A percentile compares a stretch with the other conserved stretches of the same genome.
These are phyloP conservation scores for Yamadazyma scolyti DNA, from an alignment of 805 yeast genomes.

Conservation along the genomic window DNA sequence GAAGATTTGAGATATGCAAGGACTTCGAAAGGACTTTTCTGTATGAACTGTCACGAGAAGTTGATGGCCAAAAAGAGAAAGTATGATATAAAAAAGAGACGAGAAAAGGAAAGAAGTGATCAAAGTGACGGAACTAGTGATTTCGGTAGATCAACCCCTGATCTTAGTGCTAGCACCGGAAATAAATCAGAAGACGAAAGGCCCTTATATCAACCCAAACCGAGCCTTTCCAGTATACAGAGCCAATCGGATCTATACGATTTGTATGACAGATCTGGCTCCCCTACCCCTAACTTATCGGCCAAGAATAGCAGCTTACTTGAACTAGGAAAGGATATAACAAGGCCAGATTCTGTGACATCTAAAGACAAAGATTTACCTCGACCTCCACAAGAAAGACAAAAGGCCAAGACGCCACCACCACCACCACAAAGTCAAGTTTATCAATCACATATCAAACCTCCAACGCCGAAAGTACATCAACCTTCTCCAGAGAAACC, in stretches of 20 bases:
- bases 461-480: background rate
- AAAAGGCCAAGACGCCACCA: conserved; percentile 1
- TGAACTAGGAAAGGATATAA: conserved; percentile 5
- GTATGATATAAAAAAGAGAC: conserved; percentile 47
- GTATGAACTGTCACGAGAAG: conserved; percentile 88
- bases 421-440: conserved; percentile 1
- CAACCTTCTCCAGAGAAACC: conserved; percentile 4
- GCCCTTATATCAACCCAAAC: conserved; percentile 16
- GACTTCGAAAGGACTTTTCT: conserved; percentile 87
- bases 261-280: conserved; percentile 11
- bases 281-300: conserved; percentile 10
- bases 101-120: conserved; percentile 4
- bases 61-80: conserved; percentile 71
- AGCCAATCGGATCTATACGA: conserved; percentile 12
- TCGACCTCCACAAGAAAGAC: conserved; percentile 6
- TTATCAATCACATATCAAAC: no score
- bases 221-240: conserved; percentile 4
- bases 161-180: background rate
- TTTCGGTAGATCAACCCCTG: no score
- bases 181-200: conserved; percentile 9
- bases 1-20: conserved; percentile 89
- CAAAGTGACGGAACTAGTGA: background rate
- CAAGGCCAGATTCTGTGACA: conserved; percentile 9
- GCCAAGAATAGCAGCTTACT: conserved; percentile 5
- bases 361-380: conserved; percentile 13